Conservation (phyloP, 306 rosid species). For the Fagus crenata region DNA sequence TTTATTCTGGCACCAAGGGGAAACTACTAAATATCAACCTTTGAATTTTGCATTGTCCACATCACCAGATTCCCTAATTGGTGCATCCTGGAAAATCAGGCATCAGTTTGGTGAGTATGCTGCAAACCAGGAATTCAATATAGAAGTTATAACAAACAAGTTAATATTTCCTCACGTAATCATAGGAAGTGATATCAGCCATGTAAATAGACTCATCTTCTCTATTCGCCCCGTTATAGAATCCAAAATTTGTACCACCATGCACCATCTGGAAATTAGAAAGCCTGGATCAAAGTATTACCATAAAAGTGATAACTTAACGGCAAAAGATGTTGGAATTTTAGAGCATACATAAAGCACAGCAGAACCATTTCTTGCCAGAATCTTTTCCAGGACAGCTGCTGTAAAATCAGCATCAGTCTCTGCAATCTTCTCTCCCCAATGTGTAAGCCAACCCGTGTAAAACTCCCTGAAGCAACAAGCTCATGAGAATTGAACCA, state of each 20-base stretch:
- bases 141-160: too few species aligned
- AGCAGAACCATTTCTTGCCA: slow-evolving; percentile 81
- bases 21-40: slow-evolving; percentile 43
- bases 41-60: too few species aligned
- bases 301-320: slow-evolving; percentile 22
- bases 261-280: slow-evolving; percentile 75
- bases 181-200: too few species aligned
- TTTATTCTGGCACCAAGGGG: background rate
- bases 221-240: too few species aligned
- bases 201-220: too few species aligned
- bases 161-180: too few species aligned
- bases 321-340: slow-evolving; percentile 19
- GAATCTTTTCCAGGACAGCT: slow-evolving; percentile 60
- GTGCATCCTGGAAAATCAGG: too few species aligned
- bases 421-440: slow-evolving; percentile 78
- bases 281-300: slow-evolving; percentile 23
- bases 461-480: slow-evolving; percentile 77
- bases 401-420: slow-evolving; percentile 79
- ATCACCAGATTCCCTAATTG: too few species aligned
- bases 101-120: too few species aligned
- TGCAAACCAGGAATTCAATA: too few species aligned
- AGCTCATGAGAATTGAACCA: slow-evolving; percentile 34
- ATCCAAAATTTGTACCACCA: too few species aligned
- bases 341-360: slow-evolving; percentile 71
- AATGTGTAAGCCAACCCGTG: slow-evolving; percentile 98